Evolutionary conservation across 2,329 filamentous ascomycete genomes (phyloP).

Genomic region (Calonectria naviculata): DNA sequence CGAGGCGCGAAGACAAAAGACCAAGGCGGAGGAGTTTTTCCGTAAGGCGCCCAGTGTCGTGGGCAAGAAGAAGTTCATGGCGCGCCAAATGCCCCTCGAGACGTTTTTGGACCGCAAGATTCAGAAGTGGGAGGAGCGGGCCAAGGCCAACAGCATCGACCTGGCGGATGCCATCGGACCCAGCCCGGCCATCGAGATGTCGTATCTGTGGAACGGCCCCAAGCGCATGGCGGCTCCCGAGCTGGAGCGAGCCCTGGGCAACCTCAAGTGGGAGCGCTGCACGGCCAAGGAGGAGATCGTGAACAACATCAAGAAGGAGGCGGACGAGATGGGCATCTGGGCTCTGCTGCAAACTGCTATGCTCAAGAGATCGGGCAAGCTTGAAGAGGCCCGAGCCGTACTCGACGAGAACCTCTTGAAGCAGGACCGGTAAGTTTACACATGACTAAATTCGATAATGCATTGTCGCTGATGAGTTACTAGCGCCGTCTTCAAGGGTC

Average conservation of each 20-base stretch:
- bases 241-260: constrained; percentile 70
- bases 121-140: constrained; percentile 86
- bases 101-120: constrained; percentile 86
- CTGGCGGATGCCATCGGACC: constrained; percentile 85
- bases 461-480: constrained; percentile 9
- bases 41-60: constrained; percentile 77
- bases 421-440: constrained; percentile 66
- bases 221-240: constrained; percentile 80
- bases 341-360: constrained; percentile 75
- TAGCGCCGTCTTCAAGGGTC: constrained; percentile 67
- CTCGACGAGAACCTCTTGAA: constrained; percentile 73
- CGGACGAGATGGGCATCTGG: constrained; percentile 72
- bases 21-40: constrained; percentile 76
- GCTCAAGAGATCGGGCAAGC: constrained; percentile 70
- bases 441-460: background rate
- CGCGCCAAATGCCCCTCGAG: constrained; percentile 89
- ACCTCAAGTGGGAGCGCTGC: constrained; percentile 75
- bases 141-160: constrained; percentile 72
- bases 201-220: constrained; percentile 91
- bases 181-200: constrained; percentile 89
- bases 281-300: constrained; percentile 56
- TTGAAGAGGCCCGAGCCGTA: constrained; percentile 72
- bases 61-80: constrained; percentile 91
- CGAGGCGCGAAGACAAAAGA: constrained; percentile 67
- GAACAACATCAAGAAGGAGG: constrained; percentile 60